A percentile compares a stretch with the other conserved stretches of the same genome.
phyloP scores from a whole-genome alignment of 2,329 filamentous ascomycete species.

The Lomentospora prolificans region DNA sequence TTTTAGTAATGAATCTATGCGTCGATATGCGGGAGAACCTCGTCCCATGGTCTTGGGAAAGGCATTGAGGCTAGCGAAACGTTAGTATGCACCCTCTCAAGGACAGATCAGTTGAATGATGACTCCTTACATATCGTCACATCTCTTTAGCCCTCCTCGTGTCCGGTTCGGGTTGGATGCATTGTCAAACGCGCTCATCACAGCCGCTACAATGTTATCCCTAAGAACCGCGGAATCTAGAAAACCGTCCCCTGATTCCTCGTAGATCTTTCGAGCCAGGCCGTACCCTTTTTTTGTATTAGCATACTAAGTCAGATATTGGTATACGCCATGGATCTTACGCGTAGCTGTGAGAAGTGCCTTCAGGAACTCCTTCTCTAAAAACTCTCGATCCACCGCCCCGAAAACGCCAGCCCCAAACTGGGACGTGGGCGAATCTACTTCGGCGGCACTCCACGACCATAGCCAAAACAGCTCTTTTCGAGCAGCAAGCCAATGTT shows the following conservation, averaged over 20 bases:
- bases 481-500: slow-evolving; percentile 51
- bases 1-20: slow-evolving; percentile 54
- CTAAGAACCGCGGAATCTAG: slow-evolving; percentile 43
- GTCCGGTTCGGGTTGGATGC: slow-evolving; percentile 72
- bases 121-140: slow-evolving; percentile 56
- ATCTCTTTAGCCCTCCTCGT: slow-evolving; percentile 67
- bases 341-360: slow-evolving; percentile 51
- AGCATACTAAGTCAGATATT: slow-evolving; percentile 1
- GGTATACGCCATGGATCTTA: slow-evolving; percentile 20
- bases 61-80: slow-evolving; percentile 42
- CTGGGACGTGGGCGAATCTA: not conserved
- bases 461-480: slow-evolving; percentile 64
- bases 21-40: slow-evolving; percentile 39
- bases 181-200: slow-evolving; percentile 67
- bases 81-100: not conserved
- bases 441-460: slow-evolving; percentile 51
- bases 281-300: slow-evolving; percentile 39
- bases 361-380: slow-evolving; percentile 65
- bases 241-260: slow-evolving; percentile 37
- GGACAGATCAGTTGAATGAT: not conserved
- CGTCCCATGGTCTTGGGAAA: slow-evolving; percentile 49
- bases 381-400: slow-evolving; percentile 45
- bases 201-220: slow-evolving; percentile 50
- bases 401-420: slow-evolving; percentile 53
- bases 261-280: slow-evolving; percentile 53